A percentile compares a stretch with the other conserved stretches of the same genome.
These are phyloP conservation scores for Penicillium polonicum DNA, from an alignment of 2,329 filamentous ascomycete species.

Conservation along the genomic window DNA sequence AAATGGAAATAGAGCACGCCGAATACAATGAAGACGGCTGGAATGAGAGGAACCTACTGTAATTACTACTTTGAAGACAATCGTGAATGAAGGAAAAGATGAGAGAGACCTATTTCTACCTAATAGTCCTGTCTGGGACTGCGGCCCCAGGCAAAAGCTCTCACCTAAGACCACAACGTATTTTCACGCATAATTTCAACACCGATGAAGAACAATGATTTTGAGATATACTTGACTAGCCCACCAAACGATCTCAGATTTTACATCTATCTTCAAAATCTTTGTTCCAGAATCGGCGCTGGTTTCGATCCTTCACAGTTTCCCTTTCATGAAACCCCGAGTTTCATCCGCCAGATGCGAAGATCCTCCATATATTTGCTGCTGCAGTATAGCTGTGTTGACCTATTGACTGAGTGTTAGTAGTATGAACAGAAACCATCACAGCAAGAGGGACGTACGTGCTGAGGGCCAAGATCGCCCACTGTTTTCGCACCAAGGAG, in stretches of 20 bases:
- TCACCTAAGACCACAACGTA: not conserved
- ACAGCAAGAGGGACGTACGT: not conserved
- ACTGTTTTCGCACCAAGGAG: slow-evolving; percentile 6
- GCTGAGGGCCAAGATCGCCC: slow-evolving; percentile 8
- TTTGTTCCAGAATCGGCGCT: accelerated
- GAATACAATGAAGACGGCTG: accelerated
- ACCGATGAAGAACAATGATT: not conserved
- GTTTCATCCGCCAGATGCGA: not conserved
- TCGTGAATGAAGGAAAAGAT: not conserved
- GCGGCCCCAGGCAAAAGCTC: accelerated
- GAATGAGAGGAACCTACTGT: accelerated
- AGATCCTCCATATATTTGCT: not conserved
- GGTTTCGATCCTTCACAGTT: not conserved
- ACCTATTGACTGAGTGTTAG: not conserved
- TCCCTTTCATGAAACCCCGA: not conserved
- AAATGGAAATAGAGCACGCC: not conserved
- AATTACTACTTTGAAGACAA: not conserved
- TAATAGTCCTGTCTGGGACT: not conserved
- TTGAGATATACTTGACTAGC: not conserved
- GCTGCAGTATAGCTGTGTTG: not conserved
- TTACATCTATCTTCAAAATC: not conserved
- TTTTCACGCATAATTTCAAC: not conserved
- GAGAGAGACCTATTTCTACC: not conserved
- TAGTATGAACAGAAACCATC: not conserved
- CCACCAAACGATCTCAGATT: not conserved